A percentile compares a stretch with the other conserved stretches of the same genome.
phyloP scores from a whole-genome alignment of 2,329 filamentous ascomycete genomes.

The Ophioceras dolichostomum region DNA sequence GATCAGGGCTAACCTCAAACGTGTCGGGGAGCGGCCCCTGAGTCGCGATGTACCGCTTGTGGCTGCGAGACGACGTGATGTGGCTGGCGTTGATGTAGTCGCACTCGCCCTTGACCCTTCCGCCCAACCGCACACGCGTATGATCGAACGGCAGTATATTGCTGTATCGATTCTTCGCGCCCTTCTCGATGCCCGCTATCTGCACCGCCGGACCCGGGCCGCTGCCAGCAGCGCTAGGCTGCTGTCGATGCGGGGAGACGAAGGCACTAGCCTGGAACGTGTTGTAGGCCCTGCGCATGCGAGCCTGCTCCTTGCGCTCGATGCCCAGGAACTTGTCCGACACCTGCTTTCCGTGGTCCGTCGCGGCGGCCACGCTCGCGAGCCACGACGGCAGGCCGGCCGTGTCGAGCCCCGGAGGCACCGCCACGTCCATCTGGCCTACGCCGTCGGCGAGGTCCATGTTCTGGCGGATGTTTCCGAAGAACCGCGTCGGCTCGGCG shows the following conservation, averaged over 20 bases:
- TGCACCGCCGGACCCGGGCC: constrained; percentile 35
- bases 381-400: constrained; percentile 66
- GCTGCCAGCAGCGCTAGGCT: constrained; percentile 12
- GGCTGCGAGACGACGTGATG: constrained; percentile 64
- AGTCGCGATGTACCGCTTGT: constrained; percentile 90
- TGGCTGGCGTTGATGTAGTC: constrained; percentile 96
- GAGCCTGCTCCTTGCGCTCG: constrained; percentile 72
- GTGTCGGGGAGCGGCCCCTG: constrained; percentile 89
- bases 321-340: constrained; percentile 76
- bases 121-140: constrained; percentile 68
- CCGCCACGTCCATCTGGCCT: constrained; percentile 56
- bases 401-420: constrained; percentile 31
- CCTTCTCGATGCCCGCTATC: constrained; percentile 88
- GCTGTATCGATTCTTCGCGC: constrained; percentile 92
- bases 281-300: constrained; percentile 74
- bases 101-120: constrained; percentile 54
- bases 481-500: constrained; percentile 69
- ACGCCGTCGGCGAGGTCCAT: constrained; percentile 91
- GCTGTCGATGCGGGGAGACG: too few relatives aligned
- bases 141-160: constrained; percentile 97
- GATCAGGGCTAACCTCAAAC: constrained; percentile 55
- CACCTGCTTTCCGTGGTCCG: constrained; percentile 66
- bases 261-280: constrained; percentile 30
- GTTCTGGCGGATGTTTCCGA: constrained; percentile 91
- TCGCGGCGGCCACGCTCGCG: constrained; percentile 48